Evolutionary conservation across 768 basidiomycete genomes (phyloP).

Genomic region (Hypsizygus marmoreus): DNA sequence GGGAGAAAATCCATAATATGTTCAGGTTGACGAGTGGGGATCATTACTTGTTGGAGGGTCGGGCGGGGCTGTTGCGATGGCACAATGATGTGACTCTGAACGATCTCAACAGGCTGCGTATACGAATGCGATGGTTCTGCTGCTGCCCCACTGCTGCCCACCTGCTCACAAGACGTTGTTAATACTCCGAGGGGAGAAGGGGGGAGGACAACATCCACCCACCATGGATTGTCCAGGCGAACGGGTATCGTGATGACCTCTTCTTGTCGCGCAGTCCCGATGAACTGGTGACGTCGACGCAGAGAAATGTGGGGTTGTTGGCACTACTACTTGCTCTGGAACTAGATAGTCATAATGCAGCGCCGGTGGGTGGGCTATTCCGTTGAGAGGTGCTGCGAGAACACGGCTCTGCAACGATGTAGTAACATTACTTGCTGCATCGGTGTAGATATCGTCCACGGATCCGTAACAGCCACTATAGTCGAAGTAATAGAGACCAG

Average conservation of each 20-base stretch:
- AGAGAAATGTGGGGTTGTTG: neutral
- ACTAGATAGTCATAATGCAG: too few species aligned
- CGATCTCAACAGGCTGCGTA: neutral
- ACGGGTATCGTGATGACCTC: neutral
- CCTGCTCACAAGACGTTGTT: constrained; percentile 8
- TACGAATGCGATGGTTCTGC: neutral
- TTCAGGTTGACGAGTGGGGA: neutral
- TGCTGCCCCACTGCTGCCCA: neutral
- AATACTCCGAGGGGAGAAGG: neutral
- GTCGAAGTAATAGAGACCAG: constrained; percentile 15
- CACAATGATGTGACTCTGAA: constrained; percentile 4
- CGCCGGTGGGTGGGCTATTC: too few species aligned
- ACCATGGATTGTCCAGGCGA: constrained; percentile 8
- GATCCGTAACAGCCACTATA: constrained; percentile 6
- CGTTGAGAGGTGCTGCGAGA: too few species aligned
- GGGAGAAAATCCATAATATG: constrained; percentile 20
- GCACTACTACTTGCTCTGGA: neutral
- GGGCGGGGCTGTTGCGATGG: constrained; percentile 11
- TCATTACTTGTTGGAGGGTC: neutral
- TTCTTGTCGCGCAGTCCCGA: constrained; percentile 1
- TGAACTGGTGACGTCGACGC: too few species aligned
- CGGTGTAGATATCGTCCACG: neutral
- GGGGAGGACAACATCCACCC: constrained; percentile 6
- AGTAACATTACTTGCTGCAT: too few species aligned
- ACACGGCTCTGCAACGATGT: too few species aligned